Base-by-base conservation (phyloP, 495 filamentous ascomycete genomes). In the Penicillium angulare region DNA sequence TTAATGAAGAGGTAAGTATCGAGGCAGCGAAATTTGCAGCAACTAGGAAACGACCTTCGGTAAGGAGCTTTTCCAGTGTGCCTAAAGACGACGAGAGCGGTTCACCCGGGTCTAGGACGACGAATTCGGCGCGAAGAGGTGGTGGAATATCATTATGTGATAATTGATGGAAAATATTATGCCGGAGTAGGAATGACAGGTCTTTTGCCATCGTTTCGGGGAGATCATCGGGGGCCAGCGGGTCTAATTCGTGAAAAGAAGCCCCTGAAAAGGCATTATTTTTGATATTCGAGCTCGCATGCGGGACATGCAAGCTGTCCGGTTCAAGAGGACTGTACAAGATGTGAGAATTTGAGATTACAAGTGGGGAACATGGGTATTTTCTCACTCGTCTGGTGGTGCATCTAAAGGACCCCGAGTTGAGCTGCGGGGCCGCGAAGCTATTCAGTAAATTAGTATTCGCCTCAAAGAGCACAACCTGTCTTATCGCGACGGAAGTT, bases 111-210 rank as follows among this genome's bases (percentile, higher is more conserved):
- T 61, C 52, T 13, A 67, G 63, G n/a, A 64, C 60, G 39, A 72
- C 39, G 33, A 77, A 75, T 39, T 71, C 64, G 9, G 72, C 65
- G 34, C 74, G 74, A 66, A 90, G 84, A n/a, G 86, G 72, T 9
- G 78, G 67, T 0, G 88, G 86, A 26, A 87, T 76, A 56, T 84
- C 75, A 21, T 81, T 72, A 0, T 84, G 79, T 2, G 85, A 81
- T 23, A 95, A 78, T 2, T 85, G 82, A 68, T 93, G 92, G 75
- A 87, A 97, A 53, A 88, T 84, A 53, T 86, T 81, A 2, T 89
- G 88, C 27, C 83, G 78, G 16, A 91, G 79, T 49, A 96, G 82
- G 67, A 84, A 92, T 39, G 80, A 82, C 57, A 93, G 86, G 69
- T 95, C 88, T 60, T 87, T 89, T 31, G 75, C 71, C 23, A 72